A percentile compares a stretch with the other conserved stretches of the same genome.
Evolutionary conservation across 352 stramenopile genomes (phyloP).

Genomic region (Pythium monospermum): DNA sequence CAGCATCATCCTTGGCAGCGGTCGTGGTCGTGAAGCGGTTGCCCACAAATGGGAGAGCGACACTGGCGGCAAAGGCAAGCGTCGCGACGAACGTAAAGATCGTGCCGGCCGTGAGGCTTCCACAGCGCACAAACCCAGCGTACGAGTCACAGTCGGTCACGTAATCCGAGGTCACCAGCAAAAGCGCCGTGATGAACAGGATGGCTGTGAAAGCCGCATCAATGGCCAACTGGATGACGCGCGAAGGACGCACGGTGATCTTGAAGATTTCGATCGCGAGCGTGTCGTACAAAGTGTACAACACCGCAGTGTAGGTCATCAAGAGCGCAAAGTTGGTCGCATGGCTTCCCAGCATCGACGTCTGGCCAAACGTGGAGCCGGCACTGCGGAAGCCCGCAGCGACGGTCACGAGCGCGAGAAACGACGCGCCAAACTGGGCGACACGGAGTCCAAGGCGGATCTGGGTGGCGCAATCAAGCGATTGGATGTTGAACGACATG

Average conservation of each 20-base stretch:
- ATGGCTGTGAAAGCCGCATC: slow-evolving; percentile 35
- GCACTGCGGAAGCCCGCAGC: slow-evolving; percentile 29
- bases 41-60: slow-evolving; percentile 17
- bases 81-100: slow-evolving; percentile 53
- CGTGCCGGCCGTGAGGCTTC: slow-evolving; percentile 41
- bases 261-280: slow-evolving; percentile 46
- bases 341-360: slow-evolving; percentile 19
- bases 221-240: slow-evolving; percentile 23
- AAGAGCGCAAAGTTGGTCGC: slow-evolving; percentile 50
- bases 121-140: slow-evolving; percentile 27
- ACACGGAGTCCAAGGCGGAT: slow-evolving; percentile 22
- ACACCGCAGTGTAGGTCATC: slow-evolving; percentile 56
- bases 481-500: neutral
- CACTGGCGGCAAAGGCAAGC: slow-evolving; percentile 22
- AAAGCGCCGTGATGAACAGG: slow-evolving; percentile 51
- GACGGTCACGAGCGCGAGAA: slow-evolving; percentile 45
- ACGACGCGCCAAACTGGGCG: slow-evolving; percentile 51
- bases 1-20: neutral
- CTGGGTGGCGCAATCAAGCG: neutral
- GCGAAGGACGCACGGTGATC: slow-evolving; percentile 22
- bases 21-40: neutral
- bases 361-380: neutral
- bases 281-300: slow-evolving; percentile 50
- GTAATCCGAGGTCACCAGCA: slow-evolving; percentile 40
- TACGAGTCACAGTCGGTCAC: slow-evolving; percentile 38